Evolutionary conservation across 176 grass and related monocot genomes (phyloP), one percentile per base, ranked within the genome.

Genomic region (Neostapfia colusana): DNA sequence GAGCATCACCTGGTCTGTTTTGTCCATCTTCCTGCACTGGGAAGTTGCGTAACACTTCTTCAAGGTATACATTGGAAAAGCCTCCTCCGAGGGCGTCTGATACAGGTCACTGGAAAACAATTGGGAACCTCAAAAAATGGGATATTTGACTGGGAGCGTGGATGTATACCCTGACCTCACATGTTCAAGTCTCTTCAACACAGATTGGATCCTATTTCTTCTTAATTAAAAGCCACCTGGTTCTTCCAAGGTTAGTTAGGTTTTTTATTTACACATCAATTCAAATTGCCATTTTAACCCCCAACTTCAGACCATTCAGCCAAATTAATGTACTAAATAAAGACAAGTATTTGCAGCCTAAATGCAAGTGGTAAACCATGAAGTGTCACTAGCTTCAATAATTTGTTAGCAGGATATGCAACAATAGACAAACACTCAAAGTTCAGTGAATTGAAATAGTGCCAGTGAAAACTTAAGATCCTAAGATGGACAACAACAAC

Each of bases 11-110:
- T 57, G 11, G 20, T 43, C 27, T 69, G 14, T 74, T 77, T 59
- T 83, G 74, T 31, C 70, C 62, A 70, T 82, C 75, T 72, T 82
- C 68, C 63, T 85, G 78, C 31, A 88, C 55, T 64, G 93, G 85
- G 72, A 97, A 85, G 68, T 79, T 71, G 26, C 86, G 86, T 68
- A 97, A 67, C 24, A 97, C 74, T 84, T 93, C 86, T 76, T 87
- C 78, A 5, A 91, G 79, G 80, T 93, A 97, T 79, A 86, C 77
- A 82, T 81, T 93, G 0, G 86, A 81, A 27, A 91, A 62, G 17
- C 84, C 77, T 89, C 93, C 86, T 65, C 82, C 77, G 31, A 72
- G 27, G 69, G 72, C 46, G 53, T 85, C 90, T 86, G 54, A 54
- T 70, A 83, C 44, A 44, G 57, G 21, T 66, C 63, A 82, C 80